Evolutionary conservation across 2,329 filamentous ascomycete species (phyloP).

Genomic region (Nannizziopsis arthrosporioides): DNA sequence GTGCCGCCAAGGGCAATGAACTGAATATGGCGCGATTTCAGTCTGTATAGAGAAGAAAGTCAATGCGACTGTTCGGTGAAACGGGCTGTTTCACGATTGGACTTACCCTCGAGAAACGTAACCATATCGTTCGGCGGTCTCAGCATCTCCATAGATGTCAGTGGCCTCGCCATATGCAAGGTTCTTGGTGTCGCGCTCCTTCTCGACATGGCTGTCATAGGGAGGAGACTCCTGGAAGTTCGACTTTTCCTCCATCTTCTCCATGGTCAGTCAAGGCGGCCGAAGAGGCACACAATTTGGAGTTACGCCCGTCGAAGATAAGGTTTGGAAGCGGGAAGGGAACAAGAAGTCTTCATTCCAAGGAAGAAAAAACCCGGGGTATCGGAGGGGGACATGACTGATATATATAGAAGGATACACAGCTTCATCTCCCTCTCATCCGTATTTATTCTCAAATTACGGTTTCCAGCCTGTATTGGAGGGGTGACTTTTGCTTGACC

Average conservation of each 20-base stretch:
- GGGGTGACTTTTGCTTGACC: no score
- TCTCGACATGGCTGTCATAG: slow-evolving; percentile 17
- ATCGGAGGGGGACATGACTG: not conserved
- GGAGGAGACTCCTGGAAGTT: slow-evolving; percentile 3
- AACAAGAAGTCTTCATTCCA: not conserved
- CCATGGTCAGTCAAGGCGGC: slow-evolving; percentile 3
- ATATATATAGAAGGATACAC: not conserved
- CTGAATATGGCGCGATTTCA: slow-evolving; percentile 46
- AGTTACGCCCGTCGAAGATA: not conserved
- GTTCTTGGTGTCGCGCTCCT: slow-evolving; percentile 21
- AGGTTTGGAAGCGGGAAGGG: not conserved
- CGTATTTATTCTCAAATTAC: not conserved
- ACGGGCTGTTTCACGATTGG: slow-evolving; percentile 10
- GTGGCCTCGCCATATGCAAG: slow-evolving; percentile 37
- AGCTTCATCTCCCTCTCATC: not conserved
- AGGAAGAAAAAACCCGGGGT: not conserved
- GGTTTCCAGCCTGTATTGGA: not conserved
- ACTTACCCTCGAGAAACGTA: slow-evolving; percentile 41
- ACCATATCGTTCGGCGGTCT: slow-evolving; percentile 41
- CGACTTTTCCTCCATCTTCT: slow-evolving; percentile 1
- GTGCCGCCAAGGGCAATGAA: slow-evolving; percentile 51
- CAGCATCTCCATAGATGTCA: slow-evolving; percentile 42
- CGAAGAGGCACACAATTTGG: not conserved
- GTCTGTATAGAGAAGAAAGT: slow-evolving; percentile 14
- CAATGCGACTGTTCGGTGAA: not conserved